Evolutionary conservation across 805 yeast species (phyloP).

Genomic region (Suhomyces canberraensis): DNA sequence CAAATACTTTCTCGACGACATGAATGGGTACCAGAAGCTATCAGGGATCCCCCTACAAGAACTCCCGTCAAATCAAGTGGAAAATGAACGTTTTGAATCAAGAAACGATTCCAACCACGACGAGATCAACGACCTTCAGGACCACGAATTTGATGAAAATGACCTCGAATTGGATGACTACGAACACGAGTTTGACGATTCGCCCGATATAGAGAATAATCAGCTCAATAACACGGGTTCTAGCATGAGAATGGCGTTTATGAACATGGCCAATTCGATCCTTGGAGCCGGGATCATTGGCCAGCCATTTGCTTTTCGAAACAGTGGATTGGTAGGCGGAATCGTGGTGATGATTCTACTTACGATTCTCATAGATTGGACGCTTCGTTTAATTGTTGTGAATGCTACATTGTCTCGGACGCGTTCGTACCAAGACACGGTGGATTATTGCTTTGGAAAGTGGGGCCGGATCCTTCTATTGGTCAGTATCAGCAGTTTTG

Average conservation of each 20-base stretch:
- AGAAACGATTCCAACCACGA: too few species aligned
- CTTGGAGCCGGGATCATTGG: conserved; percentile 96
- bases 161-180: too few species aligned
- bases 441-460: conserved; percentile 71
- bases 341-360: conserved; percentile 55
- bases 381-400: conserved; percentile 70
- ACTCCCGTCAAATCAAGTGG: too few species aligned
- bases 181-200: too few species aligned
- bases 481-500: conserved; percentile 80
- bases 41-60: too few species aligned
- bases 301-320: conserved; percentile 82
- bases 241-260: conserved; percentile 77
- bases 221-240: too few species aligned
- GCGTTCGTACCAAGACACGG: conserved; percentile 82
- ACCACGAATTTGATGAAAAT: too few species aligned
- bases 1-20: too few species aligned
- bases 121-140: too few species aligned
- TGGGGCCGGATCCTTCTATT: conserved; percentile 66
- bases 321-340: conserved; percentile 79
- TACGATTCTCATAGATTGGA: conserved; percentile 83
- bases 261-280: conserved; percentile 96
- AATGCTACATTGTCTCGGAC: conserved; percentile 78
- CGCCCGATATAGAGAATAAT: too few species aligned
- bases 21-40: too few species aligned
- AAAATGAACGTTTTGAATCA: too few species aligned